Percentiles rank a stretch among this genome's conserved stretches.
phyloP scores from a whole-genome alignment of 1,139 yeast species.

The Saccharomycopsis hybrid region DNA sequence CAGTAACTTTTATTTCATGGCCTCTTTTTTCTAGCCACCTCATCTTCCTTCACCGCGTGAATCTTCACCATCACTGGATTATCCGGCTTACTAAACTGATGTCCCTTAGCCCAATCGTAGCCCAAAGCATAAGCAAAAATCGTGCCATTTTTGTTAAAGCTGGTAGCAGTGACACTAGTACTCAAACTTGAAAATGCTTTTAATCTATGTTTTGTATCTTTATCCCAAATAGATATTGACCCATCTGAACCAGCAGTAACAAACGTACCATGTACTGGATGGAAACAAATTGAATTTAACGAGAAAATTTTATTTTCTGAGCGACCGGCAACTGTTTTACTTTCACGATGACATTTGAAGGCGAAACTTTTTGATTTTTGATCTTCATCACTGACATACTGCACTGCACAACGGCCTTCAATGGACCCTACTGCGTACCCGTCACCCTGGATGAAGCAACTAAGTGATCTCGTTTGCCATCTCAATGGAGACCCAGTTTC shows the following conservation, averaged over 20 bases:
- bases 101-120: slow-evolving; percentile 94
- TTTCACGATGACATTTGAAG: slow-evolving; percentile 86
- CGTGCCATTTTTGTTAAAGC: slow-evolving; percentile 76
- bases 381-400: slow-evolving; percentile 78
- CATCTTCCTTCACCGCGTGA: slow-evolving; percentile 82
- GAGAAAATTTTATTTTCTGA: slow-evolving; percentile 58
- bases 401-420: slow-evolving; percentile 97
- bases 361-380: slow-evolving; percentile 73
- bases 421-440: slow-evolving; percentile 92
- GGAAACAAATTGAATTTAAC: slow-evolving; percentile 76
- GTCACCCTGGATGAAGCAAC: slow-evolving; percentile 84
- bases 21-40: slow-evolving; percentile 55
- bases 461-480: slow-evolving; percentile 78
- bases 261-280: slow-evolving; percentile 86
- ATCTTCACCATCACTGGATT: slow-evolving; percentile 72
- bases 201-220: slow-evolving; percentile 82
- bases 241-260: slow-evolving; percentile 96
- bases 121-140: slow-evolving; percentile 89
- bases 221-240: slow-evolving; percentile 92
- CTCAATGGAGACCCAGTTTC: slow-evolving; percentile 74
- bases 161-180: slow-evolving; percentile 68
- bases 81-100: slow-evolving; percentile 68
- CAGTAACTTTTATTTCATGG: neutral
- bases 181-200: slow-evolving; percentile 72
- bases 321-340: slow-evolving; percentile 30